A percentile compares a stretch with the other conserved stretches of the same genome.
Evolutionary conservation across 2,329 filamentous ascomycete genomes (phyloP).

Genomic region (Lasiodiplodia sp.): DNA sequence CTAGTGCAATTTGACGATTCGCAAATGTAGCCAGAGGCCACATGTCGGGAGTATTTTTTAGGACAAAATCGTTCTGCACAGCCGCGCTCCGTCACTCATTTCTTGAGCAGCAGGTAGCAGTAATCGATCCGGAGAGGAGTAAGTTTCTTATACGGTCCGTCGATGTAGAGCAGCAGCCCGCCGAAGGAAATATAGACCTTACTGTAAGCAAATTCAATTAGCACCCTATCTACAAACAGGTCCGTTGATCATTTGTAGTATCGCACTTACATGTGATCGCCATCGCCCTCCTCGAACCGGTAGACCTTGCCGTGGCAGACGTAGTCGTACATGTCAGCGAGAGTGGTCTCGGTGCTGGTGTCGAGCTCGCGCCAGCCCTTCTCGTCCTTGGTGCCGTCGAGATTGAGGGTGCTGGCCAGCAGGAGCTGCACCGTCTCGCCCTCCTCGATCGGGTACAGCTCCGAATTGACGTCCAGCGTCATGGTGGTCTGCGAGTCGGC

Average conservation of each 20-base stretch:
- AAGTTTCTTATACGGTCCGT: conserved; percentile 95
- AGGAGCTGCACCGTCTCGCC: conserved; percentile 83
- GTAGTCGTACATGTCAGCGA: conserved; percentile 85
- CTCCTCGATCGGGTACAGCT: conserved; percentile 80
- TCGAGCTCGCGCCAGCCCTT: conserved; percentile 75
- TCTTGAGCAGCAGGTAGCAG: conserved; percentile 93
- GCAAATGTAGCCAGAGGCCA: neutral
- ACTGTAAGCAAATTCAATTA: conserved; percentile 55
- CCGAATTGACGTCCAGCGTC: conserved; percentile 90
- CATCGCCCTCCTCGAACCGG: conserved; percentile 82
- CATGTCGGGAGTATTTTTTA: neutral
- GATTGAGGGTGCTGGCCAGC: conserved; percentile 81
- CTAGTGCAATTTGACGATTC: neutral
- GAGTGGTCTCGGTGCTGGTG: conserved; percentile 47
- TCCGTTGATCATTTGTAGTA: conserved; percentile 21
- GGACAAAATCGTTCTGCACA: neutral
- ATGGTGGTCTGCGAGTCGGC: conserved; percentile 79
- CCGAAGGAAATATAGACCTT: conserved; percentile 96
- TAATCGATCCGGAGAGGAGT: conserved; percentile 91
- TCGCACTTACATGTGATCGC: conserved; percentile 79
- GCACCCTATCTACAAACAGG: neutral
- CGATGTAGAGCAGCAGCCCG: conserved; percentile 85
- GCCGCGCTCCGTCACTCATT: conserved; percentile 58
- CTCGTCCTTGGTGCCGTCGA: conserved; percentile 76
- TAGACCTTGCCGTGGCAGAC: conserved; percentile 90